Evolutionary conservation across 2,329 filamentous ascomycete genomes (phyloP), one percentile per base, ranked within the genome.

Genomic region (Sarocladiaceae sp.): DNA sequence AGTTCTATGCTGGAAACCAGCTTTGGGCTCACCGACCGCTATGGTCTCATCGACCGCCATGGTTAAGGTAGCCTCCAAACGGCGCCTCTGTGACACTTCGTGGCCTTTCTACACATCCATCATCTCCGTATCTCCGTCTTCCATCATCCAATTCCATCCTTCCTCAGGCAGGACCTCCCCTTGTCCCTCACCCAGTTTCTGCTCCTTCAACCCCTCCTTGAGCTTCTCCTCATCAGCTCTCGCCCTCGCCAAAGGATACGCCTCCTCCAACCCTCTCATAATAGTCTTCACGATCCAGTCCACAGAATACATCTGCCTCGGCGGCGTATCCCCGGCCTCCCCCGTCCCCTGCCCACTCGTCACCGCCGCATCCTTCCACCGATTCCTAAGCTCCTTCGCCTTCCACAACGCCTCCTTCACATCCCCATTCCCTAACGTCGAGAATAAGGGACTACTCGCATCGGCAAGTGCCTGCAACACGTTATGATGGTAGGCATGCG

Each of bases 301-400:
- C 11, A 89, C 68, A 51, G 86, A 78, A 57, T 88, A 83, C 56
- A 80, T 78, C 53, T 77, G 75, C 2, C 89, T 68, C 20, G 61
- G 65, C 52, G 62, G 65, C 50, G 64, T 69, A 57, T 66, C 64
- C n/a, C 7, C n/a, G n/a, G n/a, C 18, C 10, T 47, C 49, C 31
- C 20, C 47, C 11, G 18, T 42, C 7, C 59, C 58, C 1, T 63
- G 67, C 52, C 79, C 74, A 33, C 83, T 80, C 0, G 79, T 83
- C 26, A 48, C 20, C 17, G 26, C 44, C 17, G 44, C 44, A 51
- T 84, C 80, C 67, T 90, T 90, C 86, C 86, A 90, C 10, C 81
- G 73, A 58, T 90, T 90, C 1, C 86, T 73, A 52, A 88, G 74
- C 57, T 87, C 84, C 62, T 90, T 90, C 1, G 86, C 86, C 51